Evolutionary conservation across 805 yeast genomes (phyloP).

Genomic region (Clavispora asparagi): DNA sequence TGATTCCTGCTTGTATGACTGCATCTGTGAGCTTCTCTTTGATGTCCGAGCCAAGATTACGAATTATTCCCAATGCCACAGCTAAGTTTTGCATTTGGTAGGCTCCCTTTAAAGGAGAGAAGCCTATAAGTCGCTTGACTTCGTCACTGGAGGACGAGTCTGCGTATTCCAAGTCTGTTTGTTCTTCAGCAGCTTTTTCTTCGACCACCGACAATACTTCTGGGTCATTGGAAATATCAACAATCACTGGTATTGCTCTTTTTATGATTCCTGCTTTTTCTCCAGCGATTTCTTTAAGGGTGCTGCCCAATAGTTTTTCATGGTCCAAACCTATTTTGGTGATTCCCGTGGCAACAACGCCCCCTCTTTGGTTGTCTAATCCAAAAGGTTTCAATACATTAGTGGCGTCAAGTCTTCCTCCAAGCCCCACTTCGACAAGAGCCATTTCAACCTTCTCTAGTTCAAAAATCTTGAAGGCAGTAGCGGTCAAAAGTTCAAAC

Average conservation of each 20-base stretch:
- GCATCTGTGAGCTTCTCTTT: slow-evolving; percentile 22
- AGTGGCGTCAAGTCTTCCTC: slow-evolving; percentile 87
- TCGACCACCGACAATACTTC: slow-evolving; percentile 46
- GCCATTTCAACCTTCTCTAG: slow-evolving; percentile 61
- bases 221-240: slow-evolving; percentile 6
- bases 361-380: slow-evolving; percentile 10
- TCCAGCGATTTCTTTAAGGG: slow-evolving; percentile 58
- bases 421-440: slow-evolving; percentile 90
- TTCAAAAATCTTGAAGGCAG: slow-evolving; percentile 74
- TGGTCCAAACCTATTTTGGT: slow-evolving; percentile 88
- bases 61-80: slow-evolving; percentile 57
- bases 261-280: slow-evolving; percentile 89
- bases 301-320: slow-evolving; percentile 66
- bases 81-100: slow-evolving; percentile 71
- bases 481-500: slow-evolving; percentile 80
- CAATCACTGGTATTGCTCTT: slow-evolving; percentile 52
- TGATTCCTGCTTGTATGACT: slow-evolving; percentile 47
- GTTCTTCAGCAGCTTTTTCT: slow-evolving; percentile 26
- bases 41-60: slow-evolving; percentile 16
- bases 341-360: slow-evolving; percentile 63
- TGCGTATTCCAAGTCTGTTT: slow-evolving; percentile 24
- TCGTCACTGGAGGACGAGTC: slow-evolving; percentile 8
- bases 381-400: slow-evolving; percentile 49
- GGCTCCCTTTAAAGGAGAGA: slow-evolving; percentile 60
- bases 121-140: slow-evolving; percentile 24